These are phyloP conservation scores for Eleusine indica DNA, from an alignment of 176 grass and related monocot genomes.

Conservation along the genomic window DNA sequence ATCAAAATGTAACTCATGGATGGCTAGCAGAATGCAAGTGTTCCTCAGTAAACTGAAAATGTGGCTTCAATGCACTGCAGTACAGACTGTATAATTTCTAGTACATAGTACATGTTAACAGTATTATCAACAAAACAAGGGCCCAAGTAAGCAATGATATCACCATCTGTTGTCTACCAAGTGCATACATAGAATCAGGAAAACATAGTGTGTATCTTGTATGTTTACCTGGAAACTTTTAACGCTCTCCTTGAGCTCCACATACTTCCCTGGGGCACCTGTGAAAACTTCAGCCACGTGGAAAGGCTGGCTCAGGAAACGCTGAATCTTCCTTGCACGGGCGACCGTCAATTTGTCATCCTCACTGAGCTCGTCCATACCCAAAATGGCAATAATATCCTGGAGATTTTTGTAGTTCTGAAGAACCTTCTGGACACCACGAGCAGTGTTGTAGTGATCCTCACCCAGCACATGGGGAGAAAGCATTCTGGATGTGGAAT, in stretches of 20 bases:
- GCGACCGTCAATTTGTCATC: slow-evolving; percentile 93
- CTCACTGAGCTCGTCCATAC: slow-evolving; percentile 98
- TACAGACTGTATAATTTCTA: neutral
- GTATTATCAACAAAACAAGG: neutral
- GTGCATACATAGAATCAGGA: neutral
- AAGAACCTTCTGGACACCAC: slow-evolving; percentile 99
- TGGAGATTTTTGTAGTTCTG: slow-evolving; percentile 99
- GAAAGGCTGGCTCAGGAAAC: slow-evolving; percentile 97
- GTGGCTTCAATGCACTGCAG: neutral
- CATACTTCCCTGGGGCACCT: slow-evolving; percentile 94
- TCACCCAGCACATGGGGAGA: slow-evolving; percentile 83
- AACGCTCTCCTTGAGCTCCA: slow-evolving; percentile 88
- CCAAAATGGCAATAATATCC: slow-evolving; percentile 98
- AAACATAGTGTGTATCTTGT: neutral
- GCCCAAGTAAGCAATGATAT: neutral
- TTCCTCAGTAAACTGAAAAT: neutral
- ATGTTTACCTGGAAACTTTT: slow-evolving; percentile 80
- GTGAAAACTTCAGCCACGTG: slow-evolving; percentile 99
- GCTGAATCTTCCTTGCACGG: slow-evolving; percentile 90
- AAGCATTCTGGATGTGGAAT: slow-evolving; percentile 96
- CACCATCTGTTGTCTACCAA: neutral
- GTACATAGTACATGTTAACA: neutral
- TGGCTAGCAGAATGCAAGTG: neutral
- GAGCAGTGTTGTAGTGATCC: slow-evolving; percentile 94
- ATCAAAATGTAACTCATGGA: neutral